Evolutionary conservation across 2,329 filamentous ascomycete genomes (phyloP).

Genomic region (Gnomoniopsis smithogilvyi): DNA sequence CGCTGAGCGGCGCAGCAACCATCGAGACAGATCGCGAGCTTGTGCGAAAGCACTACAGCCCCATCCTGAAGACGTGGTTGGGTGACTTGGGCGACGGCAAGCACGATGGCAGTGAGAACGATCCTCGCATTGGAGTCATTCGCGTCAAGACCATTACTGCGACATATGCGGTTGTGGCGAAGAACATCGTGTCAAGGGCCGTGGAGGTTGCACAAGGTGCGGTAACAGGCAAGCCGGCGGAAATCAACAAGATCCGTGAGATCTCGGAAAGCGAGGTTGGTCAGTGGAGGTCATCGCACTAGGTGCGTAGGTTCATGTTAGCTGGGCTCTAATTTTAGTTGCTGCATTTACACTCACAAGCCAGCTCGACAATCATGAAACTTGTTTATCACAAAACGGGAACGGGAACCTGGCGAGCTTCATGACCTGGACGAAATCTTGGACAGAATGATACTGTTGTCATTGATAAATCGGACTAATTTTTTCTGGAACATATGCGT

Average conservation of each 20-base stretch:
- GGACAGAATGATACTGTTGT: too few relatives aligned
- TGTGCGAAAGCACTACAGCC: slow-evolving; percentile 73
- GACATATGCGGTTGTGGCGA: slow-evolving; percentile 66
- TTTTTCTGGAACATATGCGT: not conserved
- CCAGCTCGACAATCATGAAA: too few relatives aligned
- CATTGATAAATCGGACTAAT: not conserved
- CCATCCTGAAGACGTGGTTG: slow-evolving; percentile 76
- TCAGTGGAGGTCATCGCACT: slow-evolving; percentile 49
- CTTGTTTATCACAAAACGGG: too few relatives aligned
- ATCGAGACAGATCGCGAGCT: slow-evolving; percentile 67
- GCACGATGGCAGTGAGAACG: slow-evolving; percentile 77
- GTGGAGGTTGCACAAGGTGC: slow-evolving; percentile 74
- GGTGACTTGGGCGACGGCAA: slow-evolving; percentile 80
- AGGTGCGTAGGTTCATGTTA: slow-evolving; percentile 5
- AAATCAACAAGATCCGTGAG: slow-evolving; percentile 74
- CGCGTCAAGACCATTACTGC: slow-evolving; percentile 69
- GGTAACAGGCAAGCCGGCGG: slow-evolving; percentile 67
- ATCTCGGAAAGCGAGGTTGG: slow-evolving; percentile 63
- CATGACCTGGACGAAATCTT: too few relatives aligned
- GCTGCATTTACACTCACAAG: not conserved
- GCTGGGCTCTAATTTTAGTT: not conserved
- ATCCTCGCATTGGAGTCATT: slow-evolving; percentile 80
- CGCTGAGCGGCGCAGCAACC: slow-evolving; percentile 69
- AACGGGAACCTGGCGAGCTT: not conserved
- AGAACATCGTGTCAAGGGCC: slow-evolving; percentile 60